A percentile compares a stretch with the other conserved stretches of the same genome.
Evolutionary conservation across 2,329 filamentous ascomycete species (phyloP).

Genomic region (Penicillium frequentans): DNA sequence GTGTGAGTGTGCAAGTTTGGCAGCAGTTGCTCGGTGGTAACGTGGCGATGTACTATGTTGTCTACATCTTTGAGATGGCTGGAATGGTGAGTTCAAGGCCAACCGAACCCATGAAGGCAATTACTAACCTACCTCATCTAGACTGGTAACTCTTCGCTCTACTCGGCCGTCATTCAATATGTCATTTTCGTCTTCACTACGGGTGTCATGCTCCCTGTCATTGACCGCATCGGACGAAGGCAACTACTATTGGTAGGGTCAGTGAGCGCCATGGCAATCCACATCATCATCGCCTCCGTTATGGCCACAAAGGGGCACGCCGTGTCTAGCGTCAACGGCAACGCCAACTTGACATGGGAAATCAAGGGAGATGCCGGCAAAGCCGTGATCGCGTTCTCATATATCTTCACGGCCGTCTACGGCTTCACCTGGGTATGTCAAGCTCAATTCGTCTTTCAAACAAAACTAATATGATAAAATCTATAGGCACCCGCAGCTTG

Average conservation of each 20-base stretch:
- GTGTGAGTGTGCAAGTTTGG: conserved; percentile 56
- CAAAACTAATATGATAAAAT: neutral
- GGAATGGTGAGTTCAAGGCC: conserved; percentile 40
- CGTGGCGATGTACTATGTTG: conserved; percentile 60
- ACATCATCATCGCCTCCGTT: conserved; percentile 56
- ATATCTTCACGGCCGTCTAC: conserved; percentile 46
- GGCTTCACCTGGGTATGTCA: conserved; percentile 46
- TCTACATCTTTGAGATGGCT: conserved; percentile 63
- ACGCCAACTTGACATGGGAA: conserved; percentile 47
- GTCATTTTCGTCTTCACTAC: conserved; percentile 58
- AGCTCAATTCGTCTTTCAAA: neutral
- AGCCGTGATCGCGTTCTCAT: conserved; percentile 65
- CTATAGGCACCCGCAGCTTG: conserved; percentile 55
- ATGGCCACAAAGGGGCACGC: conserved; percentile 51
- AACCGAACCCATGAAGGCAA: neutral
- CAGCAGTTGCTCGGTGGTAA: conserved; percentile 60
- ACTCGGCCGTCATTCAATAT: conserved; percentile 59
- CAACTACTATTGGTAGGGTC: conserved; percentile 50
- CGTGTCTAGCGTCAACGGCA: conserved; percentile 48
- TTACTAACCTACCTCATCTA: conserved; percentile 13
- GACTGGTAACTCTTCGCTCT: conserved; percentile 44
- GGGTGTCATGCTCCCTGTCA: conserved; percentile 49
- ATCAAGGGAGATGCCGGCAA: conserved; percentile 54
- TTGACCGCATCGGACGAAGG: conserved; percentile 53
- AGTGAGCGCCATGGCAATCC: conserved; percentile 47